phyloP scores from a whole-genome alignment of 176 grass and related monocot species.

The Bonia amplexicaulis region DNA sequence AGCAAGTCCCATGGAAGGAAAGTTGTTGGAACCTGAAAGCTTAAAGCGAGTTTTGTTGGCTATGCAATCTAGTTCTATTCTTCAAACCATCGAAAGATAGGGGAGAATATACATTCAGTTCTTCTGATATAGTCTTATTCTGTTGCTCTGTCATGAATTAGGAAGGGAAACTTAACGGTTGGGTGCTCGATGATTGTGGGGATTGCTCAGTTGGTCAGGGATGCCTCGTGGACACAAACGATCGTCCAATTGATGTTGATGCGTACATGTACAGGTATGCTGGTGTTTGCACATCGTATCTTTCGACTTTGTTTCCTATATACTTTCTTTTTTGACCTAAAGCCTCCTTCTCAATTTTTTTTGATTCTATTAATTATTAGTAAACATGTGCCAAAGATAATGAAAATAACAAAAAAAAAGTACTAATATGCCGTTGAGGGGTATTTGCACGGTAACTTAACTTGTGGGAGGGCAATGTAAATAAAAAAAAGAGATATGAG shows the following conservation, averaged over 20 bases:
- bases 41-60: background rate
- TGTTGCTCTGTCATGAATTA: background rate
- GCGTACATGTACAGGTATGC: slow-evolving; percentile 86
- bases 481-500: background rate
- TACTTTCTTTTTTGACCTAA: background rate
- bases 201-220: slow-evolving; percentile 70
- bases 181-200: slow-evolving; percentile 57
- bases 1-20: too few relatives aligned
- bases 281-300: background rate
- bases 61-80: background rate
- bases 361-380: background rate
- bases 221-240: slow-evolving; percentile 70
- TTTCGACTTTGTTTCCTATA: background rate
- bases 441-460: too few relatives aligned
- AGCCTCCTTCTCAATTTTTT: background rate
- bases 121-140: background rate
- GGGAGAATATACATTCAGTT: background rate
- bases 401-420: too few relatives aligned
- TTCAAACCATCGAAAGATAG: background rate
- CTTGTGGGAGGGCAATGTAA: background rate
- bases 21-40: background rate
- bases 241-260: slow-evolving; percentile 52
- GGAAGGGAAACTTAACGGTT: slow-evolving; percentile 56
- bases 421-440: too few relatives aligned
- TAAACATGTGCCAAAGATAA: too few relatives aligned